A percentile compares a stretch with the other conserved stretches of the same genome.
phyloP scores from a whole-genome alignment of 805 yeast genomes.

The Zygoascus biomembranicola region DNA sequence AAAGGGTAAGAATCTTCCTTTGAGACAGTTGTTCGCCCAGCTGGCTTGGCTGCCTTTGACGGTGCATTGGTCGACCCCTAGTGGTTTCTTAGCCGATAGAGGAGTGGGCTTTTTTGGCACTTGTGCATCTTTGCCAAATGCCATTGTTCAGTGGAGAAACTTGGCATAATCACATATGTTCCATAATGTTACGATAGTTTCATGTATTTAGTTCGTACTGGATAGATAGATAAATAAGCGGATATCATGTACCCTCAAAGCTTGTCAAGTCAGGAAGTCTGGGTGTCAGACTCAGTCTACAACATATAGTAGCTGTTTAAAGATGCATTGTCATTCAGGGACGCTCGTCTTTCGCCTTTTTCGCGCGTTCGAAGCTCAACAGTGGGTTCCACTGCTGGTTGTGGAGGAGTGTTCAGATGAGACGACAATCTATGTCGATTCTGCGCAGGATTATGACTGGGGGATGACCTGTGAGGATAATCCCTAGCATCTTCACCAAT shows the following conservation, averaged over 20 bases:
- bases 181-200: neutral
- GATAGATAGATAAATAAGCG: neutral
- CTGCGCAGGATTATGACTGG: neutral
- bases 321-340: neutral
- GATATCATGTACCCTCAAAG: neutral
- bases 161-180: neutral
- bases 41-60: constrained; percentile 36
- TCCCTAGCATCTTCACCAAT: constrained; percentile 23
- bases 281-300: neutral
- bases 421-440: neutral
- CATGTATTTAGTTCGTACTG: neutral
- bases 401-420: neutral
- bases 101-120: constrained; percentile 34
- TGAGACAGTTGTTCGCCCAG: constrained; percentile 25
- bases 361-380: neutral
- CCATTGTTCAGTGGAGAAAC: constrained; percentile 15
- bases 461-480: neutral
- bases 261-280: neutral
- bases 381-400: neutral
- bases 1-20: constrained; percentile 9
- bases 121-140: constrained; percentile 24
- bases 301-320: neutral
- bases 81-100: constrained; percentile 26
- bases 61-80: constrained; percentile 34
- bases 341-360: neutral